A percentile compares a stretch with the other conserved stretches of the same genome.
phyloP scores from a whole-genome alignment of 2,329 filamentous ascomycete genomes.

The Cladobotryum mycophilum region DNA sequence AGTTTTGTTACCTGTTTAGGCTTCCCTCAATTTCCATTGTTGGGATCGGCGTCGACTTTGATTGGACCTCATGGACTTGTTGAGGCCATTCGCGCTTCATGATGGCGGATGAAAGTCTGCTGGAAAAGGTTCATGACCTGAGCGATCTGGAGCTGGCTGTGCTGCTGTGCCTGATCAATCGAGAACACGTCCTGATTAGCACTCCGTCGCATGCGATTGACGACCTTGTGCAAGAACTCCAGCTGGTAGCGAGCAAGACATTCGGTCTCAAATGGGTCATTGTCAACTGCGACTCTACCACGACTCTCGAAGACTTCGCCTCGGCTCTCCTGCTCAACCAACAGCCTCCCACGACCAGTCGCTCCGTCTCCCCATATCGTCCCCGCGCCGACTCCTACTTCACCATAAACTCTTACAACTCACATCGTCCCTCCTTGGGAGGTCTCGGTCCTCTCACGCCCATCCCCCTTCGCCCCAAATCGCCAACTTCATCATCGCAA shows the following conservation, averaged over 20 bases:
- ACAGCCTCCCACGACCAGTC: constrained; percentile 14
- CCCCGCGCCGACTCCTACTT: constrained; percentile 27
- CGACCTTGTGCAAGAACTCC: constrained; percentile 66
- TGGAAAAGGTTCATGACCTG: constrained; percentile 67
- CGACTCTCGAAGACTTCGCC: constrained; percentile 75
- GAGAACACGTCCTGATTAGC: constrained; percentile 85
- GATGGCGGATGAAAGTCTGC: constrained; percentile 58
- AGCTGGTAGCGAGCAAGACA: constrained; percentile 61
- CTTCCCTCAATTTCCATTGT: background rate
- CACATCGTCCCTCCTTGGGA: constrained; percentile 19
- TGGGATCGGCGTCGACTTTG: background rate
- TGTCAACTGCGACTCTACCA: constrained; percentile 65
- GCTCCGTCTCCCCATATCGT: constrained; percentile 21
- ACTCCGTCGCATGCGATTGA: constrained; percentile 57
- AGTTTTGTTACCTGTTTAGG: background rate
- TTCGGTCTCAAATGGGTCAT: constrained; percentile 68
- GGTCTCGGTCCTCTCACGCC: constrained; percentile 23
- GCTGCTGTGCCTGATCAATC: constrained; percentile 71
- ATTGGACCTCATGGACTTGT: constrained; percentile 21
- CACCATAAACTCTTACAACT: constrained; percentile 21
- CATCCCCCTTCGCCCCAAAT: constrained; percentile 40
- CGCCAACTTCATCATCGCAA: constrained; percentile 77
- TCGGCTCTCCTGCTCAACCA: constrained; percentile 54
- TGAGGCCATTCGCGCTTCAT: constrained; percentile 16
- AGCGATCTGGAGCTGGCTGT: constrained; percentile 84